A percentile compares a stretch with the other conserved stretches of the same genome.
Evolutionary conservation across 441 rosid genomes (phyloP).

Genomic region (Erodium moschatum): DNA sequence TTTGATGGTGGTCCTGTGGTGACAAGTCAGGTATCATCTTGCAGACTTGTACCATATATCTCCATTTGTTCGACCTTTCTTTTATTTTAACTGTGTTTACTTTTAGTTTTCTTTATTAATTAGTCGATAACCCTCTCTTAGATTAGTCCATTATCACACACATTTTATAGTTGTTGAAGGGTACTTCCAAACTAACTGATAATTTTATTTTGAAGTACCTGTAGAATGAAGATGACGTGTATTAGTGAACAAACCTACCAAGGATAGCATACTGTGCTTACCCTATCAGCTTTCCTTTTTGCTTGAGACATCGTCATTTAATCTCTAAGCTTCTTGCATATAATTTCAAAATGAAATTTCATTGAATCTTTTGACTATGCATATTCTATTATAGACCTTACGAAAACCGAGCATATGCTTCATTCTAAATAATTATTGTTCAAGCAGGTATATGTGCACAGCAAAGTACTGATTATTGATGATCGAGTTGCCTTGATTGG

Average conservation of each 20-base stretch:
- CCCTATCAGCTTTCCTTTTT: background rate
- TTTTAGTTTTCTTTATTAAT: background rate
- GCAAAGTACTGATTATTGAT: constrained; percentile 88
- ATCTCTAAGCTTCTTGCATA: background rate
- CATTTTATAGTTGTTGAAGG: background rate
- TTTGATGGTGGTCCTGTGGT: constrained; percentile 81
- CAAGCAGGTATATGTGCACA: constrained; percentile 86
- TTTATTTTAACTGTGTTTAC: background rate
- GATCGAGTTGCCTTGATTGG: constrained; percentile 71
- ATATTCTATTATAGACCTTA: background rate
- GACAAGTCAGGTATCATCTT: constrained; percentile 69
- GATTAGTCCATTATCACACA: background rate
- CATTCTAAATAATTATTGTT: constrained; percentile 15
- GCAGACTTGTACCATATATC: background rate
- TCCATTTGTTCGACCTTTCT: constrained; percentile 8
- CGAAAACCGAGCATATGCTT: background rate
- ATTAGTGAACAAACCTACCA: background rate
- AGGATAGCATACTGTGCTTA: too few relatives aligned
- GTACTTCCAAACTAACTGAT: too few relatives aligned
- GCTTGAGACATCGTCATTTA: background rate
- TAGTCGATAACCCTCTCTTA: background rate
- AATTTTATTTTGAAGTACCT: too few relatives aligned
- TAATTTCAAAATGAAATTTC: background rate
- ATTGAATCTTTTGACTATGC: too few relatives aligned
- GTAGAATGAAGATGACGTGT: background rate